Conservation (phyloP, 129 eudicot genomes). For the Artemisia argyi region DNA sequence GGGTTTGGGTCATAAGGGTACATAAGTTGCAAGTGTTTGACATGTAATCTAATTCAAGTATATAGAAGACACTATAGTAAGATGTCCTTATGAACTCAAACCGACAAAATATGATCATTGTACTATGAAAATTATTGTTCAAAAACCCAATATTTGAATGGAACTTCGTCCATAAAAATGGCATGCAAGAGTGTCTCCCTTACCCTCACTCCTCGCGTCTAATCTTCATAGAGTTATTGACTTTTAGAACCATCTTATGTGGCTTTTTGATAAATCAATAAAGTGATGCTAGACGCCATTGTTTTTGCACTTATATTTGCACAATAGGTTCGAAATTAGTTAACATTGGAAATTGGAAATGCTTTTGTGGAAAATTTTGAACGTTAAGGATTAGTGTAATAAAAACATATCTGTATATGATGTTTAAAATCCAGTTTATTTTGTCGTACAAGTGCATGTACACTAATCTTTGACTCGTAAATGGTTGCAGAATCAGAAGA, state of each 20-base stretch:
- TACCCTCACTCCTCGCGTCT: too few relatives aligned
- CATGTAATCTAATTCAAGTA: background rate
- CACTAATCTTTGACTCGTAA: constrained; percentile 1
- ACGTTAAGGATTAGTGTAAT: background rate
- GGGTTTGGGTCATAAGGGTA: background rate
- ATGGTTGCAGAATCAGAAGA: constrained; percentile 19
- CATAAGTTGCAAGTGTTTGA: background rate
- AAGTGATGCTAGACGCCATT: background rate
- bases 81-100: background rate
- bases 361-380: background rate
- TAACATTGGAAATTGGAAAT: background rate
- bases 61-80: background rate
- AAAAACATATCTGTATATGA: background rate
- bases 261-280: background rate
- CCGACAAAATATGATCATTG: background rate
- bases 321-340: background rate
- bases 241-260: background rate
- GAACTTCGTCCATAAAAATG: background rate
- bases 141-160: background rate
- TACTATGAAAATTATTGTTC: background rate
- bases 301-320: background rate
- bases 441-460: background rate
- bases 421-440: background rate
- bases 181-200: too few relatives aligned
- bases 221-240: too few relatives aligned